These are phyloP conservation scores for Samsoniella hepiali DNA, from an alignment of 2,329 filamentous ascomycete genomes.

Conservation along the genomic window DNA sequence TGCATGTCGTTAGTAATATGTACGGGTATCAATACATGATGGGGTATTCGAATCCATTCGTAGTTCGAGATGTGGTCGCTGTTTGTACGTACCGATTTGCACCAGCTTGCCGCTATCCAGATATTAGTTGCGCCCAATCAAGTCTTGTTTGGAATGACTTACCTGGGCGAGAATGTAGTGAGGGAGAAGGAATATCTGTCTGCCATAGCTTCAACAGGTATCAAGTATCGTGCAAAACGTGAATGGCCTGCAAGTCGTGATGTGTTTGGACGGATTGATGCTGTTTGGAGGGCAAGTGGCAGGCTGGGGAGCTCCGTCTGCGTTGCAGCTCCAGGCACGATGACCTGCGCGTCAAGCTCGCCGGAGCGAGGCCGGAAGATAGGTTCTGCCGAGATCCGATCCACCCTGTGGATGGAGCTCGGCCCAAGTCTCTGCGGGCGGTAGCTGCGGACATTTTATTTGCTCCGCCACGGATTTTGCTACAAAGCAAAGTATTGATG, in stretches of 20 bases:
- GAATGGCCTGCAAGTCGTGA: constrained; percentile 4
- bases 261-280: constrained; percentile 18
- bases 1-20: constrained; percentile 23
- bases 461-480: constrained; percentile 8
- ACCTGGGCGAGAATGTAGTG: constrained; percentile 99
- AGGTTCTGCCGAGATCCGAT: constrained; percentile 15
- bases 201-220: constrained; percentile 63
- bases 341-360: constrained; percentile 22
- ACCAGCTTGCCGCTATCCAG: constrained; percentile 86
- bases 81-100: constrained; percentile 68
- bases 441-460: constrained; percentile 11
- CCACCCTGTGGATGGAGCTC: constrained; percentile 8
- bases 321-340: constrained; percentile 20
- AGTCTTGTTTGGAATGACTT: constrained; percentile 39
- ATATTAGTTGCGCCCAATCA: constrained; percentile 42
- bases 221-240: constrained; percentile 6
- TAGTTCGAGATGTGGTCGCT: background rate
- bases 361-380: constrained; percentile 11
- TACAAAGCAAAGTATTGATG: constrained; percentile 10
- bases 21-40: constrained; percentile 13
- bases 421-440: background rate
- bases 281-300: constrained; percentile 20
- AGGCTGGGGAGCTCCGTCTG: constrained; percentile 17
- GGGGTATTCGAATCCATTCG: no score
- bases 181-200: constrained; percentile 99